A percentile compares a stretch with the other conserved stretches of the same genome.
These are phyloP conservation scores for Auriculariales sp. DNA, from an alignment of 768 basidiomycete species.

Conservation along the genomic window DNA sequence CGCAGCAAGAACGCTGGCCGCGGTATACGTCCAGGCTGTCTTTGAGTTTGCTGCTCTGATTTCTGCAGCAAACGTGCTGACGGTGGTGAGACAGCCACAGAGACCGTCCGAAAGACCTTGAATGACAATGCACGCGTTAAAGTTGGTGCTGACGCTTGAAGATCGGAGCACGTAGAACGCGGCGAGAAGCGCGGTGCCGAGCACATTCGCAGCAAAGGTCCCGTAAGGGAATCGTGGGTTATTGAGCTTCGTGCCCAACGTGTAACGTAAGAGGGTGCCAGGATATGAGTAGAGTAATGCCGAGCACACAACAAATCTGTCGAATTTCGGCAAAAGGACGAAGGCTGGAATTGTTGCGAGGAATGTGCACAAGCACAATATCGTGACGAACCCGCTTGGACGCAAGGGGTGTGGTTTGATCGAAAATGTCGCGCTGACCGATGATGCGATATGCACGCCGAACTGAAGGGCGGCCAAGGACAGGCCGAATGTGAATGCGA, in stretches of 20 bases:
- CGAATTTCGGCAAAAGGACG: slow-evolving; percentile 50
- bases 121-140: slow-evolving; percentile 48
- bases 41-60: slow-evolving; percentile 37
- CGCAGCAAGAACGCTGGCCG: slow-evolving; percentile 50
- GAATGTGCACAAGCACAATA: slow-evolving; percentile 50
- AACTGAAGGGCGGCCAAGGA: slow-evolving; percentile 65
- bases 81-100: slow-evolving; percentile 87
- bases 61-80: slow-evolving; percentile 87
- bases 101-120: slow-evolving; percentile 84
- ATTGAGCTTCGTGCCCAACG: slow-evolving; percentile 63
- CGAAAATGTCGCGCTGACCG: slow-evolving; percentile 28
- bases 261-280: slow-evolving; percentile 73
- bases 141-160: slow-evolving; percentile 9
- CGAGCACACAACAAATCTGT: slow-evolving; percentile 70
- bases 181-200: slow-evolving; percentile 76
- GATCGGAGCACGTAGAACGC: slow-evolving; percentile 59
- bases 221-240: slow-evolving; percentile 55
- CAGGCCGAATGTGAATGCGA: slow-evolving; percentile 62
- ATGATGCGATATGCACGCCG: slow-evolving; percentile 45
- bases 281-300: slow-evolving; percentile 83
- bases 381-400: slow-evolving; percentile 29
- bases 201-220: slow-evolving; percentile 58
- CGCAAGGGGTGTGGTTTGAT: slow-evolving; percentile 23
- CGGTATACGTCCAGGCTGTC: slow-evolving; percentile 54
- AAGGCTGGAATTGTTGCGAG: slow-evolving; percentile 65